These are phyloP conservation scores for Phytopythium oedochilum DNA, from an alignment of 352 stramenopile genomes.

Conservation along the genomic window DNA sequence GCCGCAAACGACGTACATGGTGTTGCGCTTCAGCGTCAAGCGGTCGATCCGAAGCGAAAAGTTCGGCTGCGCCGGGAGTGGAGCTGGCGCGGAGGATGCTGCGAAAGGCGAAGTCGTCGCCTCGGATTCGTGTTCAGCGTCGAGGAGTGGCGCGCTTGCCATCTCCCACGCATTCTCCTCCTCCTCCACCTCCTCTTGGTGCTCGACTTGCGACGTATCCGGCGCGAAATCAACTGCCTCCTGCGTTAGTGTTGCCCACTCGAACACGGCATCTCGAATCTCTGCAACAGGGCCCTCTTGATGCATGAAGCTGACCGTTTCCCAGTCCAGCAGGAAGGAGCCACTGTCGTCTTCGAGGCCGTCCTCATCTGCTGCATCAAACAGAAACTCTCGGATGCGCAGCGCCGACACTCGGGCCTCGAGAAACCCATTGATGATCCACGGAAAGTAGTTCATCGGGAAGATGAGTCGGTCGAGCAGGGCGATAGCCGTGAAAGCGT, in stretches of 20 bases:
- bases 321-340: neutral
- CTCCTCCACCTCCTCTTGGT: neutral
- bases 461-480: conserved; percentile 87
- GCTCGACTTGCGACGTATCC: neutral
- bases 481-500: conserved; percentile 83
- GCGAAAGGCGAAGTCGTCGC: neutral
- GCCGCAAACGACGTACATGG: conserved; percentile 74
- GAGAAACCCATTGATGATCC: conserved; percentile 88
- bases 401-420: conserved; percentile 81
- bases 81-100: neutral
- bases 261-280: conserved; percentile 26
- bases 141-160: neutral
- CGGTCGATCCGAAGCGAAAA: conserved; percentile 50
- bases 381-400: conserved; percentile 72
- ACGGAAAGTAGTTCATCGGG: conserved; percentile 91
- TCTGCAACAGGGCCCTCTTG: conserved; percentile 8
- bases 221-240: neutral
- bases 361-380: conserved; percentile 13
- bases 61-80: neutral
- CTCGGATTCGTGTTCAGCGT: neutral
- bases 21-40: conserved; percentile 29
- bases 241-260: conserved; percentile 5
- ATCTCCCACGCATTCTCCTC: neutral
- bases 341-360: neutral
- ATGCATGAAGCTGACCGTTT: neutral